phyloP scores from a whole-genome alignment of 2,329 filamentous ascomycete species.

The Sporothrix phasma region DNA sequence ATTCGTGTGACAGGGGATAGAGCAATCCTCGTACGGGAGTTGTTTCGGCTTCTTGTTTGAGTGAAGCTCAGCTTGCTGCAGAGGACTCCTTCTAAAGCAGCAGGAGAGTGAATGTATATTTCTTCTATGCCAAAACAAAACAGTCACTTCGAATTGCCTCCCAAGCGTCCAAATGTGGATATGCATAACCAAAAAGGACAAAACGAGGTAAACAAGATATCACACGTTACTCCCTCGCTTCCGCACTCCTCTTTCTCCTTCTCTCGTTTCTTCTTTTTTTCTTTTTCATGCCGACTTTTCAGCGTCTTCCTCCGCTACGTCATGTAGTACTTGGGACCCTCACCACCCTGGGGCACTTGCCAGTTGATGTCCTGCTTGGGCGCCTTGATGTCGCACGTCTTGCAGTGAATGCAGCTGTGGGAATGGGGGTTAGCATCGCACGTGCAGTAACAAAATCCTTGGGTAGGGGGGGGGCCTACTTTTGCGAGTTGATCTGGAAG shows the following conservation, averaged over 20 bases:
- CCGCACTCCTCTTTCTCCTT: neutral
- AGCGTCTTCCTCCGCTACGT: slow-evolving; percentile 34
- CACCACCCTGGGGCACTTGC: slow-evolving; percentile 89
- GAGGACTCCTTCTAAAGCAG: neutral
- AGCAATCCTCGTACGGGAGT: too few relatives aligned
- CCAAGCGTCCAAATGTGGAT: too few relatives aligned
- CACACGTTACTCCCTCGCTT: neutral
- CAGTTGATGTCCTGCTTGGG: slow-evolving; percentile 96
- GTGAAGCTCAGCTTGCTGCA: too few relatives aligned
- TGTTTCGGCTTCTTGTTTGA: too few relatives aligned
- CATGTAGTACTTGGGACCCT: slow-evolving; percentile 63
- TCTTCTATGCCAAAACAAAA: slow-evolving; percentile 4
- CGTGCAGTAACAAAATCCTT: neutral
- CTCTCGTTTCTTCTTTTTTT: neutral
- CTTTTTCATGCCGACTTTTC: too few relatives aligned
- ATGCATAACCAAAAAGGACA: neutral
- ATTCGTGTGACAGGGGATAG: too few relatives aligned
- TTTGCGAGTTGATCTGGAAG: slow-evolving; percentile 96
- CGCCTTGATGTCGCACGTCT: slow-evolving; percentile 98
- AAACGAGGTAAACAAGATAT: neutral
- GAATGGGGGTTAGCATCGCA: slow-evolving; percentile 4
- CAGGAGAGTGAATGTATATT: neutral
- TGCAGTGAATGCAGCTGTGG: slow-evolving; percentile 90
- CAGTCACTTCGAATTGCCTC: too few relatives aligned
- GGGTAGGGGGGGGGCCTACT: slow-evolving; percentile 52